Evolutionary conservation across 1,139 yeast species (phyloP).

Genomic region (Scheffersomyces cryptocercus): DNA sequence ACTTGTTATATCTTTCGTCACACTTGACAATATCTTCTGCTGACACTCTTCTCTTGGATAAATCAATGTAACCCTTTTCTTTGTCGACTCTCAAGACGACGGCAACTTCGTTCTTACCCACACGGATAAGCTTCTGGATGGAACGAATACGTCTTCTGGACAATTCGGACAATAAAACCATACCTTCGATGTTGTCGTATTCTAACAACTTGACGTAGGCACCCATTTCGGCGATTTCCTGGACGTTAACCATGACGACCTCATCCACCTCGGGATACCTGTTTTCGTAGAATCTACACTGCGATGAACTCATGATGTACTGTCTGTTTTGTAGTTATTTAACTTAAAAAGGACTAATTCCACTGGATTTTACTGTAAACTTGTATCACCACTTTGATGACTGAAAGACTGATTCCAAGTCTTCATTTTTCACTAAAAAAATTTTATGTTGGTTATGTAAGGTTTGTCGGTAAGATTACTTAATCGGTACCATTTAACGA

Average conservation of each 20-base stretch:
- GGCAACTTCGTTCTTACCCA: conserved; percentile 97
- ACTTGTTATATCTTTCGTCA: conserved; percentile 96
- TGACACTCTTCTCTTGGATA: conserved; percentile 97
- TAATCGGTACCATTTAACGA: too few species aligned
- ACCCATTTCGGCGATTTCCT: conserved; percentile 98
- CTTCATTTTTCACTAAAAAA: too few species aligned
- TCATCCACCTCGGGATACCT: conserved; percentile 99
- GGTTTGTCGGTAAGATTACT: too few species aligned
- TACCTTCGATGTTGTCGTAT: conserved; percentile 97
- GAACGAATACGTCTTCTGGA: conserved; percentile 99
- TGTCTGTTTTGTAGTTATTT: neutral
- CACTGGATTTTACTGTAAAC: conserved; percentile 6
- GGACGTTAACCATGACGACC: conserved; percentile 98
- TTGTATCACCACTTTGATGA: neutral
- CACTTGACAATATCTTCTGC: conserved; percentile 96
- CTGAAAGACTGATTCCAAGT: too few species aligned
- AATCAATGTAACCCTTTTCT: conserved; percentile 96
- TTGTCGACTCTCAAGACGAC: conserved; percentile 98
- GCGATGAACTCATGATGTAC: conserved; percentile 70
- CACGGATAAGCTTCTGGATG: conserved; percentile 95
- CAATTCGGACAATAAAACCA: conserved; percentile 93
- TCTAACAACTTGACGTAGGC: conserved; percentile 94
- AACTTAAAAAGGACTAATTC: neutral
- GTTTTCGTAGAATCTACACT: conserved; percentile 97
- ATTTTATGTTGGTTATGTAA: too few species aligned